These are phyloP conservation scores for Primulina huaijiensis DNA, from an alignment of 257 asterid species.

Conservation along the genomic window DNA sequence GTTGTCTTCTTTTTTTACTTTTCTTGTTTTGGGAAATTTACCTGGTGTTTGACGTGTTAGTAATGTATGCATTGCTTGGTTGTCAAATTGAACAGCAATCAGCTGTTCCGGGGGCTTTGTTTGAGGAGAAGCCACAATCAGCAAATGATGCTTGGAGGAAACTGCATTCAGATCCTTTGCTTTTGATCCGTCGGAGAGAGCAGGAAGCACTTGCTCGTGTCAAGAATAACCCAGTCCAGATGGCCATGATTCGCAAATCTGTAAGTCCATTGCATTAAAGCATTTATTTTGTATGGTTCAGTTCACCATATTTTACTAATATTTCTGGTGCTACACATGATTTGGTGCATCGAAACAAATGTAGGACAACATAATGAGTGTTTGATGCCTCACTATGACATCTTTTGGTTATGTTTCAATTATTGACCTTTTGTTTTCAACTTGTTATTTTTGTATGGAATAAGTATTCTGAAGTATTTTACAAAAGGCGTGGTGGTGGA, in stretches of 20 bases:
- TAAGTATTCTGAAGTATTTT: background rate
- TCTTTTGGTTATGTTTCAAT: background rate
- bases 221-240: slow-evolving; percentile 86
- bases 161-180: slow-evolving; percentile 93
- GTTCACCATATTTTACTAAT: background rate
- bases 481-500: background rate
- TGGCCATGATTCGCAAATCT: slow-evolving; percentile 96
- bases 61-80: slow-evolving; percentile 23
- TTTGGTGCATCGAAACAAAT: slow-evolving; percentile 3
- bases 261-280: slow-evolving; percentile 37
- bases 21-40: background rate
- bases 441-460: slow-evolving; percentile 1
- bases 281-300: background rate
- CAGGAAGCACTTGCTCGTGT: slow-evolving; percentile 95
- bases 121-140: slow-evolving; percentile 91
- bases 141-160: slow-evolving; percentile 98
- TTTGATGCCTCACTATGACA: background rate
- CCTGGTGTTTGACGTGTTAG: slow-evolving; percentile 21
- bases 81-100: slow-evolving; percentile 40
- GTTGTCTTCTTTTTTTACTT: background rate
- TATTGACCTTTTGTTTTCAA: slow-evolving; percentile 7
- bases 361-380: background rate
- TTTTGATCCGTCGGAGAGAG: slow-evolving; percentile 86
- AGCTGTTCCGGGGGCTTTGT: slow-evolving; percentile 68
- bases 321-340: background rate